These are phyloP conservation scores for Pseudozyma hubeiensis DNA, from an alignment of 1,284 basidiomycete species.

Conservation along the genomic window DNA sequence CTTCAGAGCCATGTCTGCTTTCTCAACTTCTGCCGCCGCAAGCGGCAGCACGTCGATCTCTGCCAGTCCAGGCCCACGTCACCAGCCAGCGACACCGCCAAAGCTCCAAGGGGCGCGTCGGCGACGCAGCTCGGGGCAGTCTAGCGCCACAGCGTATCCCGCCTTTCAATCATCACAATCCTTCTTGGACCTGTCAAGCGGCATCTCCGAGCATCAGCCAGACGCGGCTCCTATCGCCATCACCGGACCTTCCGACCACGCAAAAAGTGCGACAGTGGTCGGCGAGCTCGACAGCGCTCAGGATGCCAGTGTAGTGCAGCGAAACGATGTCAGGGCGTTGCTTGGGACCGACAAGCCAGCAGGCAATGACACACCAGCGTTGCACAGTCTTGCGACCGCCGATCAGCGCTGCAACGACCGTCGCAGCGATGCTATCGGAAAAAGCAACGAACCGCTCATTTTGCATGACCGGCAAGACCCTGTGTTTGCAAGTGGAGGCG, in stretches of 20 bases:
- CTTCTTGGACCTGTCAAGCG: slow-evolving; percentile 18
- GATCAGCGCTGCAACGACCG: too few relatives aligned
- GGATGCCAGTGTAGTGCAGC: background rate
- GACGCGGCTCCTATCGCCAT: background rate
- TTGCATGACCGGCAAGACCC: too few relatives aligned
- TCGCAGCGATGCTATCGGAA: background rate
- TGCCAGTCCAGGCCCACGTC: slow-evolving; percentile 10
- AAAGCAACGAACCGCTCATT: too few relatives aligned
- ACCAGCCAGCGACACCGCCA: slow-evolving; percentile 1
- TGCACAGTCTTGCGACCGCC: too few relatives aligned
- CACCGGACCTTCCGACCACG: slow-evolving; percentile 2
- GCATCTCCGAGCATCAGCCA: slow-evolving; percentile 16
- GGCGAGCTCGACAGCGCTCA: background rate
- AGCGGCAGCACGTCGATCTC: slow-evolving; percentile 10
- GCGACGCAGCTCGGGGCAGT: slow-evolving; percentile 24
- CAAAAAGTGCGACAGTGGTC: background rate
- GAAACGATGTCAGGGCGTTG: background rate
- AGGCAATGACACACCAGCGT: background rate
- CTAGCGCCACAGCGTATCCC: slow-evolving; percentile 28
- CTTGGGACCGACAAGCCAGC: background rate
- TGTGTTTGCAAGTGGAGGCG: too few relatives aligned
- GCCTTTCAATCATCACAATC: slow-evolving; percentile 28
- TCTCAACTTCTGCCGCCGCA: background rate
- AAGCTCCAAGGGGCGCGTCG: background rate
- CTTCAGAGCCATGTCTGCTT: slow-evolving; percentile 6